A percentile compares a stretch with the other conserved stretches of the same genome.
Conservation (phyloP, 345 rosid genomes). For the Linum trigynum region DNA sequence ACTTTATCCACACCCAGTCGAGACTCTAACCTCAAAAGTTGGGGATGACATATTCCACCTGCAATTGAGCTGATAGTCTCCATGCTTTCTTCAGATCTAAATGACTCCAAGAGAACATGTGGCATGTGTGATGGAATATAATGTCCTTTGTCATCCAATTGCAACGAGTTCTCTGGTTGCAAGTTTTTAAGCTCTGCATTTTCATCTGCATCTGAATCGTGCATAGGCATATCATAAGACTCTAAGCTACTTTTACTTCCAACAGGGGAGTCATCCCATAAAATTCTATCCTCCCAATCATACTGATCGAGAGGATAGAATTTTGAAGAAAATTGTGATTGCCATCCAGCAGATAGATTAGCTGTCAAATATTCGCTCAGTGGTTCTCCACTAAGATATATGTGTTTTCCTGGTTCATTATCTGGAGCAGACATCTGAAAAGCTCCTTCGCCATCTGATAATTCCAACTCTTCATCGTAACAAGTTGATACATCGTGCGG, state of each 20-base stretch:
- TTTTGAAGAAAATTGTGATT: slow-evolving; percentile 35
- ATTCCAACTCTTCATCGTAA: slow-evolving; percentile 27
- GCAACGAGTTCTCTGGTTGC: slow-evolving; percentile 19
- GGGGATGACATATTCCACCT: slow-evolving; percentile 59
- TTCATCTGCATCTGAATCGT: slow-evolving; percentile 24
- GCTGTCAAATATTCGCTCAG: slow-evolving; percentile 38
- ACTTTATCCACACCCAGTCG: slow-evolving; percentile 30
- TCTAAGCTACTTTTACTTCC: slow-evolving; percentile 32
- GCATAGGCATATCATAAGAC: slow-evolving; percentile 31
- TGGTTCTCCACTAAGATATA: slow-evolving; percentile 54
- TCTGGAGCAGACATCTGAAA: slow-evolving; percentile 22
- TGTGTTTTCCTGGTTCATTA: slow-evolving; percentile 32
- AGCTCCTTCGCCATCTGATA: slow-evolving; percentile 30
- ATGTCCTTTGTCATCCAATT: slow-evolving; percentile 29
- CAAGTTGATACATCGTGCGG: slow-evolving; percentile 36
- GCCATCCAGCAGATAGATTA: slow-evolving; percentile 38
- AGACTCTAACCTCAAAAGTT: slow-evolving; percentile 76
- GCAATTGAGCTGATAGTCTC: slow-evolving; percentile 14
- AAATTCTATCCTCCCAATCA: slow-evolving; percentile 81
- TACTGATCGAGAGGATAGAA: slow-evolving; percentile 76
- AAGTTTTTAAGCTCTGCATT: slow-evolving; percentile 23
- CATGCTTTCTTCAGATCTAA: slow-evolving; percentile 32
- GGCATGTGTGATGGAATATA: slow-evolving; percentile 22
- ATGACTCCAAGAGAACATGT: slow-evolving; percentile 44
- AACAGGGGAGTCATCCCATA: slow-evolving; percentile 69